Evolutionary conservation across 2,329 filamentous ascomycete genomes (phyloP), one percentile per base, ranked within the genome.

Genomic region (Coleophoma eucalyptorum): DNA sequence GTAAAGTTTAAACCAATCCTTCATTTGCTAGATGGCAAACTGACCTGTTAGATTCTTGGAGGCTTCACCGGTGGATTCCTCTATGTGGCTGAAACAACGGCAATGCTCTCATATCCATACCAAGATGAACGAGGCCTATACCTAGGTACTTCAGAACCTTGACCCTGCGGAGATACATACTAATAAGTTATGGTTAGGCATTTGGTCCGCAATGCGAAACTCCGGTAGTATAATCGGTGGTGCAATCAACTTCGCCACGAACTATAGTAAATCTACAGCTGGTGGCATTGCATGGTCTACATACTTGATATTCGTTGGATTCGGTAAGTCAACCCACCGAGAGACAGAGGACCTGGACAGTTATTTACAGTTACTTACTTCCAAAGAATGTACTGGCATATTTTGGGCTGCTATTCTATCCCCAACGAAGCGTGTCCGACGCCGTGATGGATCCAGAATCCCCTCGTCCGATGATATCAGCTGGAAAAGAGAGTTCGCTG

Each of bases 201-300:
- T 85, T 60, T 90, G 86, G 86, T 72, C 88, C 4, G 75, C 74
- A 0, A 78, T 69, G 58, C 71, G 74, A 3, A 73, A 86, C 1
- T 70, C 73, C 2, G 86, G 85, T 0, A 84, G 88, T 62, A 84
- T 89, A 21, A 69, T 89, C 1, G 86, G 86, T 10, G 86, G 85
- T 15, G 83, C 84, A 0, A 83, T 90, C 63, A 89, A 87, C 43
- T 68, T 89, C 0, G 83, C 83, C 0, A 67, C 89, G 12, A 89
- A 89, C 56, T 73, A 73, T 0, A 61, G 80, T 38, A 71, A 76
- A 0, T 70, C 77, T 51, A 62, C 76, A 50, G 80, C 80, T 1
- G 86, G 85, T 1, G 78, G 81, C 41, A 83, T 89, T 0, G 86
- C 82, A 0, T 88, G 87, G 57, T 77, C 77, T 0, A 85, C 89